Evolutionary conservation across 2,329 filamentous ascomycete genomes (phyloP).

Genomic region (Colletotrichum salicis): DNA sequence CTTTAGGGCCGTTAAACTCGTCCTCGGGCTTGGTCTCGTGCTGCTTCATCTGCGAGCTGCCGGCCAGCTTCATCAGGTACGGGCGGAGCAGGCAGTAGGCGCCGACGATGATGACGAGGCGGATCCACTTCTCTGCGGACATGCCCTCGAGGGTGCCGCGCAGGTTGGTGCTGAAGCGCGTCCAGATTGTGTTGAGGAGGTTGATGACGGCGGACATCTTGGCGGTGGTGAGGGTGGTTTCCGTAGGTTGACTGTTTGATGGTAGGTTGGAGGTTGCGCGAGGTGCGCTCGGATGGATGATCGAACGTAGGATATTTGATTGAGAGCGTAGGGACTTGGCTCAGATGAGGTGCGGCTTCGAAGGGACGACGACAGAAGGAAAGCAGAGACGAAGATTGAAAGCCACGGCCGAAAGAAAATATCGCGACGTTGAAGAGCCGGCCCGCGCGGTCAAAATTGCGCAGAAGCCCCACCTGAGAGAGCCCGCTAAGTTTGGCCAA

Average conservation of each 20-base stretch:
- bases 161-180: conserved; percentile 55
- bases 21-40: conserved; percentile 63
- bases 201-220: conserved; percentile 28
- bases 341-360: conserved; percentile 11
- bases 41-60: conserved; percentile 70
- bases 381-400: conserved; percentile 2
- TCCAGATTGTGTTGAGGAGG: conserved; percentile 22
- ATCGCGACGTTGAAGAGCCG: conserved; percentile 11
- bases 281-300: not conserved
- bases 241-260: too few species aligned
- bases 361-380: conserved; percentile 6
- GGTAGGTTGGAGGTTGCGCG: not conserved
- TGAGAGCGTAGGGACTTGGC: not conserved
- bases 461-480: conserved; percentile 24
- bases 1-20: conserved; percentile 57
- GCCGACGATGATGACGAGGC: conserved; percentile 76
- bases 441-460: conserved; percentile 23
- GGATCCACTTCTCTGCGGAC: conserved; percentile 68
- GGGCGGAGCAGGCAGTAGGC: conserved; percentile 80
- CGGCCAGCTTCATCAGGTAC: conserved; percentile 76
- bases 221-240: not conserved
- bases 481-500: conserved; percentile 19
- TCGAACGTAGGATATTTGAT: not conserved
- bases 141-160: conserved; percentile 60
- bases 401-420: conserved; percentile 11